phyloP scores from a whole-genome alignment of 225 moss, liverwort and hornwort genomes.

The Polytrichum commune region DNA sequence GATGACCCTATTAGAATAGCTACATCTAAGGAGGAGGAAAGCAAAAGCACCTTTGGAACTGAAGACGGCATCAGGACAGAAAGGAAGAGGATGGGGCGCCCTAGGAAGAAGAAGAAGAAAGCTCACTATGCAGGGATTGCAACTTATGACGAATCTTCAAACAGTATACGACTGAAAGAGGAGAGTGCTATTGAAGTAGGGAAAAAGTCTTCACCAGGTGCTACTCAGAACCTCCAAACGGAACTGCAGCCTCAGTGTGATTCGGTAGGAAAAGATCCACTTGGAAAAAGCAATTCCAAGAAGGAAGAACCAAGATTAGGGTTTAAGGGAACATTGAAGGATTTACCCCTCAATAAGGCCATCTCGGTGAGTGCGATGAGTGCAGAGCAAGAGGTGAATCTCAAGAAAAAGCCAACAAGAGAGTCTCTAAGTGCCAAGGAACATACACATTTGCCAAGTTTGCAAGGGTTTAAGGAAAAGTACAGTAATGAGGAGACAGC shows the following conservation, averaged over 20 bases:
- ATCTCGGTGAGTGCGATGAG: not conserved
- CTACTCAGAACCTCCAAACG: not conserved
- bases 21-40: slow-evolving; percentile 1
- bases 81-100: slow-evolving; percentile 26
- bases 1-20: slow-evolving; percentile 10
- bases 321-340: slow-evolving; percentile 3
- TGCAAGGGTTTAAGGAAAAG: slow-evolving; percentile 16
- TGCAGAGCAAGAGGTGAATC: slow-evolving; percentile 10
- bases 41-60: slow-evolving; percentile 6
- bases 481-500: too few species aligned
- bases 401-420: slow-evolving; percentile 18
- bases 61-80: slow-evolving; percentile 4
- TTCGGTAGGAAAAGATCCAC: not conserved
- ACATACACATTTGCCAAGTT: not conserved
- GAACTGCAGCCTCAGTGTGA: slow-evolving; percentile 16
- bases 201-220: not conserved
- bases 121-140: slow-evolving; percentile 36
- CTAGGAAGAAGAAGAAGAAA: slow-evolving; percentile 33
- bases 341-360: slow-evolving; percentile 5
- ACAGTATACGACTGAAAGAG: slow-evolving; percentile 30
- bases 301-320: not conserved
- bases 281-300: slow-evolving; percentile 6
- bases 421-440: slow-evolving; percentile 8
- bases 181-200: slow-evolving; percentile 7
- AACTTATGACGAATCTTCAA: slow-evolving; percentile 23